A percentile compares a stretch with the other conserved stretches of the same genome.
Conservation (phyloP, 768 basidiomycete species). For the Heimioporus sp. region DNA sequence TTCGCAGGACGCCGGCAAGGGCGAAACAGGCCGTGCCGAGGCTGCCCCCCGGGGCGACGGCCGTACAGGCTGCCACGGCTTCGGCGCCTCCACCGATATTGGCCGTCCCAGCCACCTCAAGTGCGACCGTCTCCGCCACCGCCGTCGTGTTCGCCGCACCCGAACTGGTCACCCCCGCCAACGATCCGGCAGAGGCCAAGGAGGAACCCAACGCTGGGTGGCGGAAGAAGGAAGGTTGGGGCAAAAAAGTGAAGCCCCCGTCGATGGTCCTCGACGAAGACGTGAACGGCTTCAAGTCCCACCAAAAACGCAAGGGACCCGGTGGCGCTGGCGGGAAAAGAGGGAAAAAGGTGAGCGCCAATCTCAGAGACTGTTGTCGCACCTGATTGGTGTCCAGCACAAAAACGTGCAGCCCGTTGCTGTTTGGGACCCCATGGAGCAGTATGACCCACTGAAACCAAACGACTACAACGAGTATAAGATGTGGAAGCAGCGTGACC, state of each 20-base stretch:
- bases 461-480: slow-evolving; percentile 92
- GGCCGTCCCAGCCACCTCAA: slow-evolving; percentile 26
- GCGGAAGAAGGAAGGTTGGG: slow-evolving; percentile 64
- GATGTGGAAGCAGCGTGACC: slow-evolving; percentile 71
- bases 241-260: slow-evolving; percentile 86
- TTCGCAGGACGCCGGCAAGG: slow-evolving; percentile 63
- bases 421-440: slow-evolving; percentile 77
- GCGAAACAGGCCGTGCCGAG: slow-evolving; percentile 45
- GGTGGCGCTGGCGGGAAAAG: slow-evolving; percentile 47
- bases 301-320: slow-evolving; percentile 48
- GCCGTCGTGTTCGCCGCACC: slow-evolving; percentile 75
- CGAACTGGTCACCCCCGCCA: slow-evolving; percentile 38
- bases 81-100: slow-evolving; percentile 30
- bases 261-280: slow-evolving; percentile 90
- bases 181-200: slow-evolving; percentile 27
- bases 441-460: slow-evolving; percentile 78
- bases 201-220: slow-evolving; percentile 32
- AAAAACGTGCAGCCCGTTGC: slow-evolving; percentile 51
- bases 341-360: slow-evolving; percentile 56
- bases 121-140: slow-evolving; percentile 43
- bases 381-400: slow-evolving; percentile 41
- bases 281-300: slow-evolving; percentile 75
- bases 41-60: slow-evolving; percentile 51
- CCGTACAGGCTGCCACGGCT: slow-evolving; percentile 42
- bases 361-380: not conserved